Conservation (phyloP, 164 flowering plant species). For the Magnolia officinalis region DNA sequence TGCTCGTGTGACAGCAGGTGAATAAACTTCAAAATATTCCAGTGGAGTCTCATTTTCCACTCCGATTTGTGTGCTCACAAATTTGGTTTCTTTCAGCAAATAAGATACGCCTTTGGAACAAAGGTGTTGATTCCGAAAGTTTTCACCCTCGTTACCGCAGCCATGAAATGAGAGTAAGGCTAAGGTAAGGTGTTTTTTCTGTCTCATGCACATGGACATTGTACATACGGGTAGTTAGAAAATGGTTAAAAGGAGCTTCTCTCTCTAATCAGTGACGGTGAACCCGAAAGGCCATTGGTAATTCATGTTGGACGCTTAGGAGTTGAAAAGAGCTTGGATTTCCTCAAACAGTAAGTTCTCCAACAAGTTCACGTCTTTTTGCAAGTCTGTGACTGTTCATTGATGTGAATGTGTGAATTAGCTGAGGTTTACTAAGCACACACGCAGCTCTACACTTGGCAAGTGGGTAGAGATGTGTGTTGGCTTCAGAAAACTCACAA, state of each 20-base stretch:
- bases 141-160: constrained; percentile 75
- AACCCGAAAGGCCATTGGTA: constrained; percentile 85
- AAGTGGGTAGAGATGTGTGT: background rate
- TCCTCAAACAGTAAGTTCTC: constrained; percentile 65
- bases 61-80: constrained; percentile 4
- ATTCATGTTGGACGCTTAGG: constrained; percentile 96
- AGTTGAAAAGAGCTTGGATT: constrained; percentile 96
- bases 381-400: too few species aligned
- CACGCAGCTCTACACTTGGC: too few species aligned
- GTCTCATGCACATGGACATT: background rate
- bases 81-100: constrained; percentile 43
- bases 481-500: background rate
- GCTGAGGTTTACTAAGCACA: too few species aligned
- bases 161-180: constrained; percentile 69
- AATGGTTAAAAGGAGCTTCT: background rate
- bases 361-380: background rate
- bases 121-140: constrained; percentile 93
- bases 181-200: constrained; percentile 42
- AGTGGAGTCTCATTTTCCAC: background rate
- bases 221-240: background rate
- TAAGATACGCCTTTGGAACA: constrained; percentile 90
- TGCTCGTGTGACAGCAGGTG: constrained; percentile 79
- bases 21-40: constrained; percentile 1
- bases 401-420: too few species aligned
- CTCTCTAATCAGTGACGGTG: constrained; percentile 58